Conservation (phyloP, 2,329 filamentous ascomycete genomes). For the Microthyrium microscopicum region DNA sequence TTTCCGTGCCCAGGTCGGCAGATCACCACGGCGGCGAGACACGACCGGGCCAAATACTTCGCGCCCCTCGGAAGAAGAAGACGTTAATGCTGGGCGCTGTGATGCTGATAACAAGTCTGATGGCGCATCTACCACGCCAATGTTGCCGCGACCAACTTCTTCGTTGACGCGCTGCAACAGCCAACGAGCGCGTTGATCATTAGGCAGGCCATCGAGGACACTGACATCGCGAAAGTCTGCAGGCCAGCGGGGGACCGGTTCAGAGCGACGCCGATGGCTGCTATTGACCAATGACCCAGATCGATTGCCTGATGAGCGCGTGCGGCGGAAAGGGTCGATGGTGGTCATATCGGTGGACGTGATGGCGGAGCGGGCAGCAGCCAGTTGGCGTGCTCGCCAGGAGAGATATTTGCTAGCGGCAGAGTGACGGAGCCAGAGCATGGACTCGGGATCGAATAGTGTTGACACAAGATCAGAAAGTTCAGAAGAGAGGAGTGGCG, state of each 20-base stretch:
- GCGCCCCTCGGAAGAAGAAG: constrained; percentile 14
- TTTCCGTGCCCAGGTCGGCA: constrained; percentile 17
- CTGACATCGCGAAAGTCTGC: not conserved
- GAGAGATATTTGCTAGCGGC: constrained; percentile 66
- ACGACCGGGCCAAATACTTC: too few relatives aligned
- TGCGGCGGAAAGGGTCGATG: too few relatives aligned
- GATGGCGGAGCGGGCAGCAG: constrained; percentile 17
- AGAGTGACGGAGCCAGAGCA: constrained; percentile 65
- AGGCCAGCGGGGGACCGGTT: not conserved
- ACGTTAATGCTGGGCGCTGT: constrained; percentile 7
- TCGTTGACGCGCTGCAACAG: constrained; percentile 41
- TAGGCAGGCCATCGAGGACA: constrained; percentile 33
- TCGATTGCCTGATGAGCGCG: not conserved
- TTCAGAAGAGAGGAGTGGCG: constrained; percentile 64
- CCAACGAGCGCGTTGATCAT: constrained; percentile 49
- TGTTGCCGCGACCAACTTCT: constrained; percentile 1
- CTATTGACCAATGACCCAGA: not conserved
- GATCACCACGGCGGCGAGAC: too few relatives aligned
- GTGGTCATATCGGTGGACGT: too few relatives aligned
- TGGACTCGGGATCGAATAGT: constrained; percentile 62
- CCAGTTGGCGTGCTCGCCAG: constrained; percentile 39
- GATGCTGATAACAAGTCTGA: not conserved
- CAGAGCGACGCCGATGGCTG: constrained; percentile 1
- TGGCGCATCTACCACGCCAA: not conserved
- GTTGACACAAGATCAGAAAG: constrained; percentile 51